phyloP scores from a whole-genome alignment of 2,329 filamentous ascomycete genomes.

The Alternaria alternata region DNA sequence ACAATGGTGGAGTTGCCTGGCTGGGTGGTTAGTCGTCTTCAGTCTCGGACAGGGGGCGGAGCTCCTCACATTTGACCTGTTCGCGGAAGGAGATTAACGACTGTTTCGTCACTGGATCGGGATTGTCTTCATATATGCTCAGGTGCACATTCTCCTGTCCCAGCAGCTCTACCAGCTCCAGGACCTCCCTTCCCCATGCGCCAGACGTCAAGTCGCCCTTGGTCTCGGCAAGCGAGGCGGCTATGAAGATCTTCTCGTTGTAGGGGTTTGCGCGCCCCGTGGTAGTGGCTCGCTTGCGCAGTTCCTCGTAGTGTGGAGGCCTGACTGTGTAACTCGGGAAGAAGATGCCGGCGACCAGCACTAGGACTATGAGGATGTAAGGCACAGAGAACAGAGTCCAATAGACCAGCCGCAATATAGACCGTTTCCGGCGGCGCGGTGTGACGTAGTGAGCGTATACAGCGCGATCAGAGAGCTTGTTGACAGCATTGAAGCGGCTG shows the following conservation, averaged over 20 bases:
- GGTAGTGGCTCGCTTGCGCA: conserved; percentile 47
- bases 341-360: conserved; percentile 58
- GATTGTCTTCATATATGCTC: conserved; percentile 77
- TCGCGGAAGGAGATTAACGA: conserved; percentile 64
- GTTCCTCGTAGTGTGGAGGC: conserved; percentile 61
- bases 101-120: conserved; percentile 63
- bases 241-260: conserved; percentile 76
- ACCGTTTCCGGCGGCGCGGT: conserved; percentile 44
- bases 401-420: conserved; percentile 41
- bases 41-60: not conserved
- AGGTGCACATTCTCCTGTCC: conserved; percentile 74
- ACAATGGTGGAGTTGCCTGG: conserved; percentile 61
- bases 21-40: conserved; percentile 21
- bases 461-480: conserved; percentile 39
- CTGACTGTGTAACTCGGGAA: conserved; percentile 65
- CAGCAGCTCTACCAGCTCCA: conserved; percentile 70
- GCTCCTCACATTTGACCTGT: conserved; percentile 55
- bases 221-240: conserved; percentile 73
- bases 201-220: conserved; percentile 68
- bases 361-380: conserved; percentile 45
- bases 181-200: conserved; percentile 68
- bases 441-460: conserved; percentile 45
- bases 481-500: conserved; percentile 30
- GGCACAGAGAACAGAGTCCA: conserved; percentile 44
- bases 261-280: conserved; percentile 59